Percentiles rank a stretch among this genome's conserved stretches.
phyloP scores from a whole-genome alignment of 2,329 filamentous ascomycete species.

The Ophiocordyceps camponoti-saundersi region DNA sequence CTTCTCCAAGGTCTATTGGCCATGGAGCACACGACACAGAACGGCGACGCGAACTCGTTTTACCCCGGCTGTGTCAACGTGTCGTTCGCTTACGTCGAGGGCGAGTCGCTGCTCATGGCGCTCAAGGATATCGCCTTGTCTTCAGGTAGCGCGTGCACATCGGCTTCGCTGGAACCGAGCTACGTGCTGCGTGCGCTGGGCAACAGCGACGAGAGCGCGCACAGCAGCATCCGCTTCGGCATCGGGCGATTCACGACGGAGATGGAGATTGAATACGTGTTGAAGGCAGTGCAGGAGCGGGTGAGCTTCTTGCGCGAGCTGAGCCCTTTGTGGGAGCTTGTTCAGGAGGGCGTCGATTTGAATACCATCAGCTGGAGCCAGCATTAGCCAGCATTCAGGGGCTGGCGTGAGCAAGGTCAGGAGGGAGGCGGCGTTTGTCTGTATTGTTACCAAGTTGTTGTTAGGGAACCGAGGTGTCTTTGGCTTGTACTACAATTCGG shows the following conservation, averaged over 20 bases:
- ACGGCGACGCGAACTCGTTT: conserved; percentile 67
- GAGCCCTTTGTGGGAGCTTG: conserved; percentile 91
- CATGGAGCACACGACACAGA: conserved; percentile 84
- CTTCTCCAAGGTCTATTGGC: conserved; percentile 67
- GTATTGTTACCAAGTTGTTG: neutral
- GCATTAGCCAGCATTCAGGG: conserved; percentile 51
- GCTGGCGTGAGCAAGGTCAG: no score
- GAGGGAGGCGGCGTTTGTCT: neutral
- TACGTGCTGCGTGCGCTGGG: conserved; percentile 90
- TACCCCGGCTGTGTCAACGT: conserved; percentile 98
- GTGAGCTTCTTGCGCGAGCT: conserved; percentile 88
- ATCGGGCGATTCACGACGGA: conserved; percentile 96
- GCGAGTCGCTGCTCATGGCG: conserved; percentile 94
- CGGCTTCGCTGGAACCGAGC: conserved; percentile 86
- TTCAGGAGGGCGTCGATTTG: conserved; percentile 90
- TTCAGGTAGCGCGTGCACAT: conserved; percentile 92
- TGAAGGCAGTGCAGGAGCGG: conserved; percentile 81
- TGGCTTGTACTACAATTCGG: neutral
- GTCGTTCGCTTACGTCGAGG: conserved; percentile 95
- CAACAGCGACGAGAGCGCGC: conserved; percentile 92
- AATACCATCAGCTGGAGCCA: conserved; percentile 98
- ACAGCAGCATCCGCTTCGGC: conserved; percentile 94
- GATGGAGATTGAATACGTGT: conserved; percentile 87
- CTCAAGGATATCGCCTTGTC: conserved; percentile 95
- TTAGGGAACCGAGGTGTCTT: no score